Evolutionary conservation across 257 asterid species (phyloP).

Genomic region (Fraxinus cuspidata): DNA sequence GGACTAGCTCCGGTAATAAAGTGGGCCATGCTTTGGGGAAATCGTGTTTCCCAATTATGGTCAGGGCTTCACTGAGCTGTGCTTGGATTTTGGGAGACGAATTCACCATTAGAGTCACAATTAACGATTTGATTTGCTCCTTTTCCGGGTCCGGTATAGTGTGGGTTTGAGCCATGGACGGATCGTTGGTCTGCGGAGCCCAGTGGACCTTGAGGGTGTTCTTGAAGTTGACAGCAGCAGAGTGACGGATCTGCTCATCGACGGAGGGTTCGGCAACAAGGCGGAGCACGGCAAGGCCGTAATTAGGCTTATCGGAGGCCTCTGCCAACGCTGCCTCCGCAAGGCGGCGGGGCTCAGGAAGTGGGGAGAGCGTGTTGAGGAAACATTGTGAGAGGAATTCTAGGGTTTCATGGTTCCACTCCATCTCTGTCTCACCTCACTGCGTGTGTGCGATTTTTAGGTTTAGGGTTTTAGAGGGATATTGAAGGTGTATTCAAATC

Average conservation of each 20-base stretch:
- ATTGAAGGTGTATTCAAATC: neutral
- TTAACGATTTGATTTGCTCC: conserved; percentile 71
- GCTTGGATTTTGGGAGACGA: conserved; percentile 65
- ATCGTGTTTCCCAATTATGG: conserved; percentile 80
- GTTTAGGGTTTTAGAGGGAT: conserved; percentile 36
- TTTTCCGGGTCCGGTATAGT: conserved; percentile 65
- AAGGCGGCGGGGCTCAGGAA: conserved; percentile 73
- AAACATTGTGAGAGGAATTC: conserved; percentile 77
- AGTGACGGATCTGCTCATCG: conserved; percentile 85
- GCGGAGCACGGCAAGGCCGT: conserved; percentile 81
- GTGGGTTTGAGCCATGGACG: conserved; percentile 14
- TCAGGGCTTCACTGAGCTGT: conserved; percentile 82
- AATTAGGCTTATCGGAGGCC: conserved; percentile 67
- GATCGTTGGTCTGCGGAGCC: conserved; percentile 44
- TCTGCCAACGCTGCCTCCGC: conserved; percentile 68
- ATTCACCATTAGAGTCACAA: conserved; percentile 68
- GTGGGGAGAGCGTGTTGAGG: conserved; percentile 74
- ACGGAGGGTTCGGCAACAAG: conserved; percentile 74
- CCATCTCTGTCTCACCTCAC: conserved; percentile 45
- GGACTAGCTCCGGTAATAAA: conserved; percentile 78
- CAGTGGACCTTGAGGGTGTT: conserved; percentile 80
- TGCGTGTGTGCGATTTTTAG: conserved; percentile 1
- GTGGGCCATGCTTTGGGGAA: conserved; percentile 74
- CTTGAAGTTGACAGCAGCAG: conserved; percentile 90
- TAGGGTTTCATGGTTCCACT: conserved; percentile 75